Base-by-base conservation (phyloP, 1,284 basidiomycete species). In the Cryptococcus sp. region DNA sequence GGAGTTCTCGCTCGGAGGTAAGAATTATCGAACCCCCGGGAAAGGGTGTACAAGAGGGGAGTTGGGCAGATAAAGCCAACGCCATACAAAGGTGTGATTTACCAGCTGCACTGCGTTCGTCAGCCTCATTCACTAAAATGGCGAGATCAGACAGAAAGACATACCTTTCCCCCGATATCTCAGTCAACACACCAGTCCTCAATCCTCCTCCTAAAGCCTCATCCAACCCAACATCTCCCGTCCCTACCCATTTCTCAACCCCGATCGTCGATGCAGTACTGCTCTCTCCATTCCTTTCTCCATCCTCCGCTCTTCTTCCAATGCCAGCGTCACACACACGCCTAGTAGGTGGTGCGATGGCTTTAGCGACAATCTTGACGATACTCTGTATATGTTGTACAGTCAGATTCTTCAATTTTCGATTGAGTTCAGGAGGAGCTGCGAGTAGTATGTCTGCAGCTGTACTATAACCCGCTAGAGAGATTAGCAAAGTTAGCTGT, bases 31-130 rank as follows among this genome's bases (percentile, higher is more conserved):
- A 40, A 81, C 87, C 44, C 64, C 78, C 44, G 82, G 71, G 39
- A 82, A 83, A 11, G 80, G 82, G 3, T 76, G 73, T 37, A 69
- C 68, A 51, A 16, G 63, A 39, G 1, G 86, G 82, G 1, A 88
- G 77, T 67, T 92, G 90, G 0, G 87, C 85, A 18, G 81, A 78
- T 22, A 93, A 75, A 3, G 87, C 84, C 4, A 89, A 78, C 59
- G 90, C 86, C 16, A 93, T 78, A 1, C 86, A 86, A 3, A 93
- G 74, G 62, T 92, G 89, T 1, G 88, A 90, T 74, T 94, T 94
- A 28, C 91, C 91, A 22, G 89, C 83, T 22, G 88, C 84, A 69
- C 90, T 93, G 62, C 16, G 11, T 28, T n/a, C 43, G 18, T 22
- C 24, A 19, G 25, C 23, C 47, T 22, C 31, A 7, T 37, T 4